A percentile compares a stretch with the other conserved stretches of the same genome.
Evolutionary conservation across 495 filamentous ascomycete genomes (phyloP).

Genomic region (Xylaria castorea): DNA sequence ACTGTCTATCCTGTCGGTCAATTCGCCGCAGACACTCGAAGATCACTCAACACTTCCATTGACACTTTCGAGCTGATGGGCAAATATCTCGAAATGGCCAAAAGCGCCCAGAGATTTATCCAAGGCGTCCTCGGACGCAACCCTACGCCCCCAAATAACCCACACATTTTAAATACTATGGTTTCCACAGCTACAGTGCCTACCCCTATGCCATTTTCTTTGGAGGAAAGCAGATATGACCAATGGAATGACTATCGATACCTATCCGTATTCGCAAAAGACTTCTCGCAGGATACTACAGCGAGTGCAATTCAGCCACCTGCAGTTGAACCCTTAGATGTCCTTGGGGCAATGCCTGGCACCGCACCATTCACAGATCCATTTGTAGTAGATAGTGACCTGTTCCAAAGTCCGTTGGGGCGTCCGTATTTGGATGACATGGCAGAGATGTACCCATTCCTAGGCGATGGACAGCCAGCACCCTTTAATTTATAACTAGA

Average conservation of each 20-base stretch:
- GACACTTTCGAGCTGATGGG: background rate
- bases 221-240: background rate
- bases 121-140: background rate
- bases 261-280: background rate
- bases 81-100: background rate
- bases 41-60: conserved; percentile 1
- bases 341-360: background rate
- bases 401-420: background rate
- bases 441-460: background rate
- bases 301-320: background rate
- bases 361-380: background rate
- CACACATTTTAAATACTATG: background rate
- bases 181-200: background rate
- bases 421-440: background rate
- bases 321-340: background rate
- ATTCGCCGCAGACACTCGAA: background rate
- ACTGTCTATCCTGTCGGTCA: background rate
- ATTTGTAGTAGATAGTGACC: background rate
- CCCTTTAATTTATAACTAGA: background rate
- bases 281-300: background rate
- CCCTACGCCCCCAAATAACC: background rate
- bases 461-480: background rate
- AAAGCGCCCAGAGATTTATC: background rate
- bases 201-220: background rate
- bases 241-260: conserved; percentile 3